These are phyloP conservation scores for Diplocarpon rosae DNA, from an alignment of 2,329 filamentous ascomycete species.

Conservation along the genomic window DNA sequence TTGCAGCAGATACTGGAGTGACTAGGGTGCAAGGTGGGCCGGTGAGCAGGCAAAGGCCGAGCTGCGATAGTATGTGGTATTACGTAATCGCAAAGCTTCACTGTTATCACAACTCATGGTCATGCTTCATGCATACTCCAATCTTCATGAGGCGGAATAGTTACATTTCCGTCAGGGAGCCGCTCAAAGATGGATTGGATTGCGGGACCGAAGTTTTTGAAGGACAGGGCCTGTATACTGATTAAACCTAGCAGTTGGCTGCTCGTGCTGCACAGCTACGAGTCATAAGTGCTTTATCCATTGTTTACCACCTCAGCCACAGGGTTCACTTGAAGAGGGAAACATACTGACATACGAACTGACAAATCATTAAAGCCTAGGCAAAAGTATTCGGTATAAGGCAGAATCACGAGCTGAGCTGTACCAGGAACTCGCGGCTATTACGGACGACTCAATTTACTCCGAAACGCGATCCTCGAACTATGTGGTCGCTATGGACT, in stretches of 20 bases:
- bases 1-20: too few species aligned
- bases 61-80: constrained; percentile 33
- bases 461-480: constrained; percentile 43
- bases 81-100: too few species aligned
- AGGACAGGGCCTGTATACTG: constrained; percentile 37
- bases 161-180: constrained; percentile 51
- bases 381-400: background rate
- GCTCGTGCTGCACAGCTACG: constrained; percentile 47
- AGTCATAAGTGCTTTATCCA: constrained; percentile 34
- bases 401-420: background rate
- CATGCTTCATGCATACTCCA: constrained; percentile 47
- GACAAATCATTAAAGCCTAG: too few species aligned
- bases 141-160: constrained; percentile 53
- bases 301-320: background rate
- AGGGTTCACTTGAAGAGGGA: background rate
- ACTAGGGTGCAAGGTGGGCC: too few species aligned
- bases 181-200: constrained; percentile 47
- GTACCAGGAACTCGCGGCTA: constrained; percentile 42
- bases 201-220: constrained; percentile 42
- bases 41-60: too few species aligned
- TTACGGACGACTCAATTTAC: constrained; percentile 50
- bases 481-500: constrained; percentile 49
- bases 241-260: constrained; percentile 38
- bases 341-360: background rate
- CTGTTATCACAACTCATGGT: constrained; percentile 35